Percentiles rank a stretch among this genome's conserved stretches.
phyloP scores from a whole-genome alignment of 129 eudicot species.

The Artemisia argyi region DNA sequence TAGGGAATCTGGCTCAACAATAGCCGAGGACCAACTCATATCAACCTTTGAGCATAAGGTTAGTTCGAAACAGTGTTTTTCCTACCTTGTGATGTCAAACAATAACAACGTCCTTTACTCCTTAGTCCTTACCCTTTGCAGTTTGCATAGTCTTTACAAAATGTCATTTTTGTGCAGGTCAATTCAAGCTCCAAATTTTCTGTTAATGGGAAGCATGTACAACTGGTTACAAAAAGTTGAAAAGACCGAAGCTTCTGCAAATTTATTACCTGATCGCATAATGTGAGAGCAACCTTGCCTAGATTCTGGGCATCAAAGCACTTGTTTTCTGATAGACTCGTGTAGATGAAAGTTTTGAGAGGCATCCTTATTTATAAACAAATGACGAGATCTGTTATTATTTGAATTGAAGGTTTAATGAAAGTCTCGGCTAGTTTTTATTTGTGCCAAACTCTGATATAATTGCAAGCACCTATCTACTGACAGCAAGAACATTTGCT shows the following conservation, averaged over 20 bases:
- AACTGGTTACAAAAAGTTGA: slow-evolving; percentile 49
- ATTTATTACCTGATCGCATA: background rate
- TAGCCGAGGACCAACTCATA: slow-evolving; percentile 41
- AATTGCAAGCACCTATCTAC: too few species aligned
- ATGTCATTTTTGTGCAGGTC: slow-evolving; percentile 52
- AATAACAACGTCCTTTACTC: too few species aligned
- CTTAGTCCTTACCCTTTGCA: background rate
- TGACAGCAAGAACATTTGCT: too few species aligned
- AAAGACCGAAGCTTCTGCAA: slow-evolving; percentile 14
- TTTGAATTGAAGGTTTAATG: background rate
- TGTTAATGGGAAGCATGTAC: slow-evolving; percentile 72
- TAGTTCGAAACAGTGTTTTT: background rate
- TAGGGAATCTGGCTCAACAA: slow-evolving; percentile 51
- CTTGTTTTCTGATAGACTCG: background rate
- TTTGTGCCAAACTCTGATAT: too few species aligned
- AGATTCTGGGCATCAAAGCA: too few species aligned
- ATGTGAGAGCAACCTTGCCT: background rate
- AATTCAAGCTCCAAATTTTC: slow-evolving; percentile 75
- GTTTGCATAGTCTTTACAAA: background rate
- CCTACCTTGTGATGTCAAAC: background rate
- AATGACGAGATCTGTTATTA: slow-evolving; percentile 1
- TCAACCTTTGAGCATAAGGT: slow-evolving; percentile 70
- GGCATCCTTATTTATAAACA: slow-evolving; percentile 11
- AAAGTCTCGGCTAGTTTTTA: too few species aligned
- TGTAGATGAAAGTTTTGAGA: slow-evolving; percentile 5